Evolutionary conservation across 2,329 filamentous ascomycete species (phyloP), one percentile per base, ranked within the genome.

Genomic region (Thelonectria olida): DNA sequence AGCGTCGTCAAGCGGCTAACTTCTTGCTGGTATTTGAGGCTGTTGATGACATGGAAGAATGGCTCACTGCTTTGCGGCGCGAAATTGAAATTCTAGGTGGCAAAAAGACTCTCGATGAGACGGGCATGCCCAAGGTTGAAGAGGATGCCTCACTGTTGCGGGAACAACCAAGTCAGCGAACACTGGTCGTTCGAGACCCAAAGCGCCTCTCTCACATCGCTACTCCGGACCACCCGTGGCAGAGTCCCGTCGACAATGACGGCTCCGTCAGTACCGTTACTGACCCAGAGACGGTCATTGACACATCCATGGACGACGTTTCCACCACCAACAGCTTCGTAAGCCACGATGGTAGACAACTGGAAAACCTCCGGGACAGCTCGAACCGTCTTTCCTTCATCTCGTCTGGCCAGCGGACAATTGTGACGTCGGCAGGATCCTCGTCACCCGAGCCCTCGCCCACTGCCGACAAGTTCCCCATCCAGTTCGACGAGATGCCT

Each of bases 31-130:
- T 95, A 0, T 88, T 94, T 64, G 87, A 92, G 53, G 87, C 80
- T 62, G 88, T 90, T 2, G 87, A 90, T 64, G 88, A 92, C 44
- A 92, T 95, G 90, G 89, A 93, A 61, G 79, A 81, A 42, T 96
- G 92, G 92, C 87, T 95, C 73, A 82, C 84, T 1, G 81, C 84
- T 0, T 79, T 95, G 27, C 85, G 92, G 38, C 84, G 84, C 55
- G 88, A 92, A 70, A 93, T 95, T 52, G 88, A 92, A 67, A 80
- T 81, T 6, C 77, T 92, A 7, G 90, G 90, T 25, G 91, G 91
- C 17, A 90, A 86, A 78, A 89, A 85, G 73, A 81, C 82, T 56
- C 73, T 85, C 22, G 85, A 87, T 0, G 88, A 90, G 71, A 88
- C 84, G 4, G 88, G 86, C 38, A 81, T 78, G 61, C 81, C 81